Evolutionary conservation across 441 rosid species (phyloP).

Genomic region (Viola pubescens): DNA sequence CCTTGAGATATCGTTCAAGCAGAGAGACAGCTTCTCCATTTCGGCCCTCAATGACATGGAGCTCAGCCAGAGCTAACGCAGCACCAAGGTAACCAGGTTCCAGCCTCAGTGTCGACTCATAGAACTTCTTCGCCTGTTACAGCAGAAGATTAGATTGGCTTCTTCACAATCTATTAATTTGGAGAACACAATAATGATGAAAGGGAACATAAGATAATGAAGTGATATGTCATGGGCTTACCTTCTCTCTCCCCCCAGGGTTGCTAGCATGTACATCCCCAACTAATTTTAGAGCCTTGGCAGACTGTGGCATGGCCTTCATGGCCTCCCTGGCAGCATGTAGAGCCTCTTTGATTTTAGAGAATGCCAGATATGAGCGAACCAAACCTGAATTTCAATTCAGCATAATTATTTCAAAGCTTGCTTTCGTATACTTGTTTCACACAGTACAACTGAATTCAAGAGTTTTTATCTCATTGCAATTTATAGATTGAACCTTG

Average conservation of each 20-base stretch:
- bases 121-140: conserved; percentile 86
- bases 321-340: conserved; percentile 94
- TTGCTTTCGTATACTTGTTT: conserved; percentile 1
- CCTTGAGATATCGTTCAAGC: conserved; percentile 89
- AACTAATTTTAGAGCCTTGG: conserved; percentile 87
- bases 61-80: conserved; percentile 92
- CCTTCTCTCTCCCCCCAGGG: conserved; percentile 92
- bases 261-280: conserved; percentile 95
- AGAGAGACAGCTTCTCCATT: conserved; percentile 87
- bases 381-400: conserved; percentile 65
- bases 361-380: conserved; percentile 80
- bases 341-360: conserved; percentile 86
- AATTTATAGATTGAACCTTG: conserved; percentile 52
- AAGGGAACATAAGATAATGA: not conserved
- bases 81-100: conserved; percentile 97
- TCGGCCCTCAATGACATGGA: conserved; percentile 84
- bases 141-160: conserved; percentile 9
- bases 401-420: conserved; percentile 16
- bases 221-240: conserved; percentile 20
- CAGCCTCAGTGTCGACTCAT: conserved; percentile 87
- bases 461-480: not conserved
- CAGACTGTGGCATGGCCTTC: conserved; percentile 99
- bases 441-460: too few relatives aligned
- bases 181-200: not conserved
- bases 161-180: conserved; percentile 7